Conservation (phyloP, 768 basidiomycete genomes). For the Russula sp. region DNA sequence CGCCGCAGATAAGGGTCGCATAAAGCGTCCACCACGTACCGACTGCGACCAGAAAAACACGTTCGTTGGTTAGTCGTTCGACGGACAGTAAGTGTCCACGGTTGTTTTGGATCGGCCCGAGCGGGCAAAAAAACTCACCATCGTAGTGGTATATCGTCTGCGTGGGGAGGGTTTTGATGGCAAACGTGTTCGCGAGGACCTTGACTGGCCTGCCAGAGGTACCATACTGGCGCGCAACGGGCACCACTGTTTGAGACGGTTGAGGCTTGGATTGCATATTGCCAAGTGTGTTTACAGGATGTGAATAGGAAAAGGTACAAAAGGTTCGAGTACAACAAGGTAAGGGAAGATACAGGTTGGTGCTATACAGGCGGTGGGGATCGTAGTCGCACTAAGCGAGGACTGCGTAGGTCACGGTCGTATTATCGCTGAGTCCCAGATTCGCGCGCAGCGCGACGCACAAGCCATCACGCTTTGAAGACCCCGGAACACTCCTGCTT, state of each 20-base stretch:
- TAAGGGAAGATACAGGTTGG: background rate
- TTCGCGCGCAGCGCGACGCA: background rate
- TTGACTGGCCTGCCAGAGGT: slow-evolving; percentile 11
- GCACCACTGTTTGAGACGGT: background rate
- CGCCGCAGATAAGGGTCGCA: background rate
- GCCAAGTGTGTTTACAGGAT: background rate
- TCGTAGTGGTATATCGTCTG: slow-evolving; percentile 18
- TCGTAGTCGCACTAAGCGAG: background rate
- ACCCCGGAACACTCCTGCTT: slow-evolving; percentile 1
- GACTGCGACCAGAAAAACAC: slow-evolving; percentile 2
- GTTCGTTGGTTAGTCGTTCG: background rate
- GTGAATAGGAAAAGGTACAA: background rate
- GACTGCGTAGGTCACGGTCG: background rate
- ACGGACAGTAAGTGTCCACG: background rate
- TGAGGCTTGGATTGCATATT: slow-evolving; percentile 1
- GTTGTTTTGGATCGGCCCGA: background rate
- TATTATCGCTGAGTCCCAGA: background rate
- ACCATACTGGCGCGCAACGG: slow-evolving; percentile 13
- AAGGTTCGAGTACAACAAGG: background rate
- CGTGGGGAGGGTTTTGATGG: slow-evolving; percentile 14
- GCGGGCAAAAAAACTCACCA: slow-evolving; percentile 2
- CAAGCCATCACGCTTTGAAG: background rate
- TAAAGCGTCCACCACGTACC: slow-evolving; percentile 5
- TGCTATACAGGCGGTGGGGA: background rate
- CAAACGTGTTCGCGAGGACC: slow-evolving; percentile 15